Evolutionary conservation across 345 rosid species (phyloP), one percentile per base, ranked within the genome.

Genomic region (Anastatica hierochuntica): DNA sequence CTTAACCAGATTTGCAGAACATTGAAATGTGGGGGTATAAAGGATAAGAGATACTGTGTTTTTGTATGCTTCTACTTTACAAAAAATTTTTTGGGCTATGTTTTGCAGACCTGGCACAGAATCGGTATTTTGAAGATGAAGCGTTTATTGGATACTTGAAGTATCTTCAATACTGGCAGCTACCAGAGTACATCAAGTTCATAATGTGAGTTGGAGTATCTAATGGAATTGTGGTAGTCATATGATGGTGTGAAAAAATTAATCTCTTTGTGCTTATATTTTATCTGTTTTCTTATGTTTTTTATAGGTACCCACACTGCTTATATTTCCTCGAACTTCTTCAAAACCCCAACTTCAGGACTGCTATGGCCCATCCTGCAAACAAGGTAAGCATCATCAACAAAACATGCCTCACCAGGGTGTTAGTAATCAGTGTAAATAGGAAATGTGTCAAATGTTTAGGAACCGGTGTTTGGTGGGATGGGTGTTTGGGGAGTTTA

Each of bases 151-250:
- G 88, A 14, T 94, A 94, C 80, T 74, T 94, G 77, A 94, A 94
- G 56, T 94, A 88, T 66, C 97, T 94, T 54, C 89, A 77, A 57
- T 94, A 94, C 66, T 94, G 95, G 99, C 95, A 88, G 57, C 92
- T 68, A 9, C 96, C 96, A 0, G 97, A 94, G 72, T 88, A 88
- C 64, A 67, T 79, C 29, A 94, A 88, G 56, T 94, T 77, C 68
- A 80, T 94, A 35, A 94, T 88, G 99, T 94, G 68, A 83, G 95
- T 44, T 61, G 9, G 21, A 17, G 20, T 64, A 43, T 29, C 27
- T 63, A 0, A n/a, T 45, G 17, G 35, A 36, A 35, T 20, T 45
- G 4, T 27, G 18, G 0, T 45, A 17, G 12, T 26, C 54, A 10
- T 64, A 6, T 30, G 15, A 10, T 4, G 18, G 37, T 14, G 38